These are phyloP conservation scores for Neonectria neomacrospora DNA, from an alignment of 2,329 filamentous ascomycete genomes.

Conservation along the genomic window DNA sequence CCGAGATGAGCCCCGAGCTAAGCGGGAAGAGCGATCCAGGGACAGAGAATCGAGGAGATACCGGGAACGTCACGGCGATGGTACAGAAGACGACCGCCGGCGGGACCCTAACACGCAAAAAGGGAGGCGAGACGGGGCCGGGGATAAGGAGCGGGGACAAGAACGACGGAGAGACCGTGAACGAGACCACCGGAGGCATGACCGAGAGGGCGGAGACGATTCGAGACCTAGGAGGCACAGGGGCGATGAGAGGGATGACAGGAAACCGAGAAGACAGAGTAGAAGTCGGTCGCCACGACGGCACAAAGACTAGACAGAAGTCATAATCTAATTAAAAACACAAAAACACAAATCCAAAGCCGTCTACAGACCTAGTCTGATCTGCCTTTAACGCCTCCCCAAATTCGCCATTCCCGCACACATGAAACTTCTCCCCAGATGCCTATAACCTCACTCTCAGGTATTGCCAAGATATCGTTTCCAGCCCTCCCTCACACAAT, in stretches of 20 bases:
- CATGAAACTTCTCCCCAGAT: constrained; percentile 23
- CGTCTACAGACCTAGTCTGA: constrained; percentile 28
- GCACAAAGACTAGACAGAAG: constrained; percentile 41
- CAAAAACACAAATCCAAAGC: constrained; percentile 29
- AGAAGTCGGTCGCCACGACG: constrained; percentile 58
- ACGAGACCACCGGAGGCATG: constrained; percentile 44
- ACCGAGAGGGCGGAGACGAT: constrained; percentile 46
- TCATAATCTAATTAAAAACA: constrained; percentile 37
- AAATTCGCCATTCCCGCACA: constrained; percentile 29
- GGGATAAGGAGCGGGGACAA: constrained; percentile 39
- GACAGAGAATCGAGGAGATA: constrained; percentile 47
- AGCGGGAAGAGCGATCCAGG: constrained; percentile 41
- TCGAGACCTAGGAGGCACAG: constrained; percentile 41
- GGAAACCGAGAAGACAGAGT: constrained; percentile 46
- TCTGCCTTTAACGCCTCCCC: constrained; percentile 40
- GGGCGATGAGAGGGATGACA: constrained; percentile 44
- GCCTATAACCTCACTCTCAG: constrained; percentile 34
- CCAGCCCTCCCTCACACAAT: constrained; percentile 80
- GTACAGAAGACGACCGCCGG: constrained; percentile 41
- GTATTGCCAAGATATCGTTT: constrained; percentile 74
- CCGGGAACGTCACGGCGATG: constrained; percentile 45
- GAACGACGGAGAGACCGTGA: constrained; percentile 39
- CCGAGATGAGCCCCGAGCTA: constrained; percentile 51
- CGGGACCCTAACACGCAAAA: constrained; percentile 37
- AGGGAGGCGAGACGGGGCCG: constrained; percentile 39